A percentile compares a stretch with the other conserved stretches of the same genome.
phyloP scores from a whole-genome alignment of 306 rosid species.

The Castanea sativa region DNA sequence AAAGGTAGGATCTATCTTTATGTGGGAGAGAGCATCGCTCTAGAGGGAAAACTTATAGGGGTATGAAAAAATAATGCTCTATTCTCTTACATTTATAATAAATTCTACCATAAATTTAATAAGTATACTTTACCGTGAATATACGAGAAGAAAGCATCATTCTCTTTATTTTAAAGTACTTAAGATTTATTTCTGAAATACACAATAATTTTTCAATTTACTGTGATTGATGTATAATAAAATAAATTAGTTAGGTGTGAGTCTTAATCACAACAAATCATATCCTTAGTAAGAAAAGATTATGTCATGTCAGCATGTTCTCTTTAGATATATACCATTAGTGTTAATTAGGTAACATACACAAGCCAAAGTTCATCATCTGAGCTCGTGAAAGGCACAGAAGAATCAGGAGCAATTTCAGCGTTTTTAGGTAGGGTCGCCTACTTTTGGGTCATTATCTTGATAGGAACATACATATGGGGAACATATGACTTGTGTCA shows the following conservation, averaged over 20 bases:
- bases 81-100: accelerated
- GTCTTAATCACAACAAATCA: too few relatives aligned
- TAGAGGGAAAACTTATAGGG: too few relatives aligned
- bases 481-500: not conserved
- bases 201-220: too few relatives aligned
- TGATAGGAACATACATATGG: not conserved
- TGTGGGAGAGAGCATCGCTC: too few relatives aligned
- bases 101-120: accelerated
- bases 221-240: too few relatives aligned
- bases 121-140: accelerated
- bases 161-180: accelerated
- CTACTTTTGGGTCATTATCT: not conserved
- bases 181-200: accelerated
- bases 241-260: too few relatives aligned
- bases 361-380: not conserved
- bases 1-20: too few relatives aligned
- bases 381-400: not conserved
- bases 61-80: accelerated
- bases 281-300: too few relatives aligned
- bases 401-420: not conserved
- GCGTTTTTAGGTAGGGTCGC: not conserved
- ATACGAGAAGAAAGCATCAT: accelerated
- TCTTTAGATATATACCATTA: too few relatives aligned
- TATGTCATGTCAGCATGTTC: too few relatives aligned
- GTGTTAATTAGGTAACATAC: not conserved